These are phyloP conservation scores for Epichloe baconii DNA, from an alignment of 2,329 filamentous ascomycete species.

Conservation along the genomic window DNA sequence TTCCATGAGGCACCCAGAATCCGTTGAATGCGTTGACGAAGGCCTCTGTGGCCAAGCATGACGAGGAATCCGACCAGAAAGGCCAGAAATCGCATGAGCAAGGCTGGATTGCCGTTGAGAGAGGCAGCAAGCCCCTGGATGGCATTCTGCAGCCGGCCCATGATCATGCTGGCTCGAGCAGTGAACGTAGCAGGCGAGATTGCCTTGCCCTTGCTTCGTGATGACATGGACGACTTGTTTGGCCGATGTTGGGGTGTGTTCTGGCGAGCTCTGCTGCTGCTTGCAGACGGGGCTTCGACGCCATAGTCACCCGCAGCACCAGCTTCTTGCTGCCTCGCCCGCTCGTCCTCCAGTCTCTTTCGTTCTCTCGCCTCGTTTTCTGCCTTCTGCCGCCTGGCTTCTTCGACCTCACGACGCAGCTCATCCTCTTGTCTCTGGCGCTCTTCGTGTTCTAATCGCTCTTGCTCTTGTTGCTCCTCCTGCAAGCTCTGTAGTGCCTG, in stretches of 20 bases:
- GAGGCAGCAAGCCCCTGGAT: slow-evolving; percentile 37
- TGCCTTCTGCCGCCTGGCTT: slow-evolving; percentile 39
- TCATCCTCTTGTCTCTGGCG: slow-evolving; percentile 42
- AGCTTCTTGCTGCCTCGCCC: slow-evolving; percentile 30
- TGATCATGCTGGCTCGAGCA: slow-evolving; percentile 37
- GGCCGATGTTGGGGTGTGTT: slow-evolving; percentile 15
- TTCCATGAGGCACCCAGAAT: slow-evolving; percentile 60
- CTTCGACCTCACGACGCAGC: slow-evolving; percentile 42
- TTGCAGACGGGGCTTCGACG: slow-evolving; percentile 39
- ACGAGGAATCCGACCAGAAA: slow-evolving; percentile 70
- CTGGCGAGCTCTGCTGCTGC: slow-evolving; percentile 21
- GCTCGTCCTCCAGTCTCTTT: slow-evolving; percentile 40
- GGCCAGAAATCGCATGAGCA: slow-evolving; percentile 51
- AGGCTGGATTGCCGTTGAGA: slow-evolving; percentile 42
- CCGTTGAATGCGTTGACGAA: slow-evolving; percentile 61
- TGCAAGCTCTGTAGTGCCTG: slow-evolving; percentile 73
- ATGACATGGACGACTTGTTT: slow-evolving; percentile 11
- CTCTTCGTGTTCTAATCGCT: slow-evolving; percentile 49
- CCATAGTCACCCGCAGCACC: slow-evolving; percentile 58
- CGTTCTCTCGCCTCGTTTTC: slow-evolving; percentile 46
- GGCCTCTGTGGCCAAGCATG: slow-evolving; percentile 59
- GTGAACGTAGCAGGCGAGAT: slow-evolving; percentile 25
- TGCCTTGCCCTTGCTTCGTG: slow-evolving; percentile 18
- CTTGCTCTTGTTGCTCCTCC: slow-evolving; percentile 69
- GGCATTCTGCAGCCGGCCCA: slow-evolving; percentile 37